Base-by-base conservation (phyloP, 129 eudicot genomes). In the Arctium lappa region DNA sequence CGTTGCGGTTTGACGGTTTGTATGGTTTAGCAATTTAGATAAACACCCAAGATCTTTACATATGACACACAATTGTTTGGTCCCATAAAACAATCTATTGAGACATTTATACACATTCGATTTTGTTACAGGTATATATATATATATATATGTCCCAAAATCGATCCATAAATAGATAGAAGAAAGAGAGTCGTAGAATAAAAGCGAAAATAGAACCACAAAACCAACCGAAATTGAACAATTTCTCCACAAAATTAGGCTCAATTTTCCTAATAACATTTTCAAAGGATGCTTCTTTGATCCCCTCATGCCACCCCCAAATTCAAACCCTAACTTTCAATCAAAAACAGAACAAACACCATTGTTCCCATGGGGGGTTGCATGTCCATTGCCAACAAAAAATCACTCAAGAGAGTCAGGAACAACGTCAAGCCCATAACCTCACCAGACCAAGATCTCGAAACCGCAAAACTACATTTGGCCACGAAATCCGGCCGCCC, bases 331-430 rank as follows among this genome's bases (percentile, higher is more conserved):
- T 79, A 79, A 84, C 12, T 27, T 69, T 73, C 62, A 79, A 62
- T 76, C 79, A 66, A 68, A 9, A 81, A 73, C 31, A 81, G 44
- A 73, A n/a, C 29, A 53, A 69, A 68, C 81, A 75, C 70, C 72
- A 8, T 73, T 66, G 30, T 75, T 87, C 85, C 88, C 90, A 92
- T 92, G 97, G 97, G 97, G 80, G 83, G 92, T 72, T 92, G 97
- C 97, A 90, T 92, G 83, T 92, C 97, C 84, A 77, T 89, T 62
- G 83, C 77, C 34, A 88, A 82, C 40, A 79, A 80, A 69, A 77
- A 87, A 72, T 30, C 81, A 72, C 68, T 77, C 73, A 89, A 81
- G 48, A 92, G 39, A 79, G 81, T 76, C 74, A 86, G 75, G 44
- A 88, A 84, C 84, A 63, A 63, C 27, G 66, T 78, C 75, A 87